Evolutionary conservation across 78 protist genomes (phyloP).

Genomic region (Dictyostelium brefeldianum): DNA sequence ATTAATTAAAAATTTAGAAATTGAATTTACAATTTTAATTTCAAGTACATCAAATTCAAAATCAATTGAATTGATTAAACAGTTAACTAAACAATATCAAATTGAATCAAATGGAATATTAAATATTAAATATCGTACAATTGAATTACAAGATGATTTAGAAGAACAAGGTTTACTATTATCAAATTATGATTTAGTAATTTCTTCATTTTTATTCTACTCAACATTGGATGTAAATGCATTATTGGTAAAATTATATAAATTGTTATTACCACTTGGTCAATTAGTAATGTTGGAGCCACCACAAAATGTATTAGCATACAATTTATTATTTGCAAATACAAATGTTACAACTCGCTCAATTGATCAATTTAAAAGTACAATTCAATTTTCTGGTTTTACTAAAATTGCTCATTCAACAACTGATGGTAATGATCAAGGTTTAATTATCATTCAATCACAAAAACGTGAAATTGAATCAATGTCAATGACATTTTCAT

Average conservation of each 20-base stretch:
- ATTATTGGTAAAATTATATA: background rate
- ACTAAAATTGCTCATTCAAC: background rate
- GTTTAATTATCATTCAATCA: background rate
- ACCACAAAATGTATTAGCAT: constrained; percentile 9
- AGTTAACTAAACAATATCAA: background rate
- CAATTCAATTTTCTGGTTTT: background rate
- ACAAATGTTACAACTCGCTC: background rate
- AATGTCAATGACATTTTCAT: background rate
- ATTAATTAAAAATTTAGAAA: background rate
- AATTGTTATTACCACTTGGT: constrained; percentile 28
- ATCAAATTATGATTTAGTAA: constrained; percentile 21
- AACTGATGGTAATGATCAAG: background rate
- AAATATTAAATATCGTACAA: constrained; percentile 21
- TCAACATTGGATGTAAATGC: background rate
- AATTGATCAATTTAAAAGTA: background rate
- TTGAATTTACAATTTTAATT: constrained; percentile 28
- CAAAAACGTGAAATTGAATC: background rate
- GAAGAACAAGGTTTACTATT: background rate
- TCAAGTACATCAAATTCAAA: background rate
- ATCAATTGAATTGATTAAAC: background rate
- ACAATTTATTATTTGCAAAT: background rate
- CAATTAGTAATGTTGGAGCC: constrained; percentile 24
- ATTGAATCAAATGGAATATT: background rate
- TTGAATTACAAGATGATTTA: background rate
- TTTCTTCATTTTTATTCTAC: background rate